Conservation (phyloP, 2,329 filamentous ascomycete genomes). For the Fusarium albosuccineum region DNA sequence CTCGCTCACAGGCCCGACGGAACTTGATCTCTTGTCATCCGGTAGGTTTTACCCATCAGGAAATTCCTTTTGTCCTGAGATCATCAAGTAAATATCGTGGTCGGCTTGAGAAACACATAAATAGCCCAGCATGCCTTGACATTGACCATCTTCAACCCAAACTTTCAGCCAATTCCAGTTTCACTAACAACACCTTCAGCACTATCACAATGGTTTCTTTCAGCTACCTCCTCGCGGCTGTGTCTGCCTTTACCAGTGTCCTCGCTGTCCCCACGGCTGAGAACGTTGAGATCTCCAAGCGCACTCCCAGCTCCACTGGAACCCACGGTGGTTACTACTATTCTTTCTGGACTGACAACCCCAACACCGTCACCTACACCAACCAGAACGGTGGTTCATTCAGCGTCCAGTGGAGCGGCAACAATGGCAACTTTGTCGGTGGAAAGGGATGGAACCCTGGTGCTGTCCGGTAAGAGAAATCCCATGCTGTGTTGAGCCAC, state of each 20-base stretch:
- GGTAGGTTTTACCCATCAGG: constrained; percentile 13
- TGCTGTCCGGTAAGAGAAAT: constrained; percentile 47
- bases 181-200: not conserved
- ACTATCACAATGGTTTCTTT: constrained; percentile 40
- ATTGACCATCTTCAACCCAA: not conserved
- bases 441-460: constrained; percentile 46
- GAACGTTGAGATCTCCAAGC: constrained; percentile 45
- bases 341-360: constrained; percentile 63
- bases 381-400: constrained; percentile 60
- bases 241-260: constrained; percentile 35
- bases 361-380: constrained; percentile 58
- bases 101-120: constrained; percentile 19
- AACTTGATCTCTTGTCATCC: not conserved
- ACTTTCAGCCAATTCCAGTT: too few species aligned
- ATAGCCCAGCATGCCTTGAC: constrained; percentile 7
- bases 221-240: constrained; percentile 38
- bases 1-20: constrained; percentile 5
- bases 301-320: constrained; percentile 54
- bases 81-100: not conserved
- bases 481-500: not conserved
- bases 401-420: constrained; percentile 58
- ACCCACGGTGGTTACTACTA: constrained; percentile 59
- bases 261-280: constrained; percentile 37
- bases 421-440: constrained; percentile 43
- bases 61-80: constrained; percentile 13